Base-by-base conservation (phyloP, 148 eudicot species). In the Chenopodium formosanum region DNA sequence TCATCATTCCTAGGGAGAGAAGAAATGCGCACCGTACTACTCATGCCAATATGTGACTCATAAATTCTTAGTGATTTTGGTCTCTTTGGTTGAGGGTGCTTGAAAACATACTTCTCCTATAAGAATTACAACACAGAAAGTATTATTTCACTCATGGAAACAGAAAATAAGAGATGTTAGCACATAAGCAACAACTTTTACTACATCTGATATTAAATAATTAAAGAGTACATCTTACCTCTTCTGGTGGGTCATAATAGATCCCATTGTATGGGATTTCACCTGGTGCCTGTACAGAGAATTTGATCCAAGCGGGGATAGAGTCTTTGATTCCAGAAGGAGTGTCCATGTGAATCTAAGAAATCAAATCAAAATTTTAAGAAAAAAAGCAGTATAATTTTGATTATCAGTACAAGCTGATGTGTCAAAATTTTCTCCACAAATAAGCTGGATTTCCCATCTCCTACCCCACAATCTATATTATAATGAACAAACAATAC, bases 261-360 rank as follows among this genome's bases (percentile, higher is more conserved):
- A 97, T 91, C 70, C 93, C 99, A 91, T 97, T 88, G 80, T 87
- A 97, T 20, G 99, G 98, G 82, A 97, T 94, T 87, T 94, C 97
- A 56, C 90, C 91, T 32, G 98, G 96, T 71, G 97, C 90, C 86
- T 97, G 99, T 48, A 97, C 90, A 25, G 97, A 91, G 82, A 89
- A 97, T 83, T 94, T 97, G 82, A 97, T 92, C 99, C 99, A 97
- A 72, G 99, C 98, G 73, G 99, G 97, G 85, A 97, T 94, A 10
- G 99, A 94, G 87, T 97, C 99, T 85, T 97, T 94, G 69, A 91
- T 86, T 74, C 99, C 99, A 74, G 99, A 90, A 66, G 98, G 98
- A 85, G 99, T 92, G 85, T 92, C 94, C 99, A 97, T 97, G 76
- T 95, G 97, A 79, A 97, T 91, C 99, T 97, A 85, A 83, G 84